Evolutionary conservation across 73 alveolate genomes (phyloP), one percentile per base, ranked within the genome.

Genomic region (Paramecium octaurelia): DNA sequence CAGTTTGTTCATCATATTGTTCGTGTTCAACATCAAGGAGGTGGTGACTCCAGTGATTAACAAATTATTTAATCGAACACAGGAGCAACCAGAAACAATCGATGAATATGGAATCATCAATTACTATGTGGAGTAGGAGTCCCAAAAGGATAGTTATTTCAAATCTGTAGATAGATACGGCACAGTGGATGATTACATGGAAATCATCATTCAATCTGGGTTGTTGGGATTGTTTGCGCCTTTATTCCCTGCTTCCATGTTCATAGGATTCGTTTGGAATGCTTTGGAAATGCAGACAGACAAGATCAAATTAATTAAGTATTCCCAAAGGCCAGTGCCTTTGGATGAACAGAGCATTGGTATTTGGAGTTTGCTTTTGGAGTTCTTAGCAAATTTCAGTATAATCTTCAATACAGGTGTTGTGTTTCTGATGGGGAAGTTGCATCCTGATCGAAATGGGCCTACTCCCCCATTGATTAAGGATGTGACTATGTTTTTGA

Each of bases 131-230:
- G 70, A 43, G 3, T 20, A 38, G 16, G 94, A 89, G 23, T 44
- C 94, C 8, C 57, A 71, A 42, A 89, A 89, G 31, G 94, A 89
- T 12, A 70, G 58, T 48, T 89, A 89, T 50, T 44, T 83, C 3
- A 83, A 89, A 89, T 71, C 92, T 36, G 91, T 83, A 4, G 94
- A 89, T 71, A 69, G 71, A 44, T 89, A 89, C 44, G 94, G 94
- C 0, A 89, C 94, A 42, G 94, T 89, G 2, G 94, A 89, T 44
- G 94, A 89, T 34, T 89, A 89, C 27, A 71, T 69, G 88, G 94
- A 89, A 89, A 89, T 89, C 2, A 70, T 77, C 14, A 27, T 89
- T 10, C 23, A 89, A 70, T 69, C 75, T 14, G 86, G 92, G 6
- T 64, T 89, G 44, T 70, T 89, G 20, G 88, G 85, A 4, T 46